Percentiles rank a stretch among this genome's conserved stretches.
Conservation (phyloP, 805 yeast genomes). For the Lipomyces orientalis region DNA sequence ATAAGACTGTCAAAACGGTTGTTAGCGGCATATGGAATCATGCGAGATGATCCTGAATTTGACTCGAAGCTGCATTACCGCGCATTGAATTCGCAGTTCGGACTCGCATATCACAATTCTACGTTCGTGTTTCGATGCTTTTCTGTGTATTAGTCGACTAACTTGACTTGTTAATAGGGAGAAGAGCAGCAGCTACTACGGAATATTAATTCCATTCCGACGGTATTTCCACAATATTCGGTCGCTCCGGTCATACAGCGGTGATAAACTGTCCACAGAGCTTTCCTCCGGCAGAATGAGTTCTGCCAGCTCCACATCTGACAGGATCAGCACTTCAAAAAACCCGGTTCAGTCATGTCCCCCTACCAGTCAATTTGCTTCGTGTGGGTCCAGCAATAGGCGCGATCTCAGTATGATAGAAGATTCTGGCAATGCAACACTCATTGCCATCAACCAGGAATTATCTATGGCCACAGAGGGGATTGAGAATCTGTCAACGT, state of each 20-base stretch:
- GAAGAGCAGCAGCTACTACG: neutral
- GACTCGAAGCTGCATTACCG: neutral
- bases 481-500: neutral
- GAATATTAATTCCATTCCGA: conserved; percentile 4
- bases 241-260: neutral
- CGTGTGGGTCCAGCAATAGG: neutral
- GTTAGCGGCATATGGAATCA: conserved; percentile 11
- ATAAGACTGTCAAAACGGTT: conserved; percentile 1
- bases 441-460: neutral
- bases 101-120: conserved; percentile 6
- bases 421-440: neutral
- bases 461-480: neutral
- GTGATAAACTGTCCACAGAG: neutral
- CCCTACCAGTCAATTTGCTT: neutral
- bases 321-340: neutral
- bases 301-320: neutral
- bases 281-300: neutral
- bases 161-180: neutral
- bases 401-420: neutral
- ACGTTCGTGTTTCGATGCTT: conserved; percentile 9
- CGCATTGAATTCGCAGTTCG: conserved; percentile 20
- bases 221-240: neutral
- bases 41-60: conserved; percentile 3
- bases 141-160: neutral
- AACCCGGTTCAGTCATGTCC: neutral